These are phyloP conservation scores for Protomyces inundatus DNA, from an alignment of 1,139 yeast genomes.

Conservation along the genomic window DNA sequence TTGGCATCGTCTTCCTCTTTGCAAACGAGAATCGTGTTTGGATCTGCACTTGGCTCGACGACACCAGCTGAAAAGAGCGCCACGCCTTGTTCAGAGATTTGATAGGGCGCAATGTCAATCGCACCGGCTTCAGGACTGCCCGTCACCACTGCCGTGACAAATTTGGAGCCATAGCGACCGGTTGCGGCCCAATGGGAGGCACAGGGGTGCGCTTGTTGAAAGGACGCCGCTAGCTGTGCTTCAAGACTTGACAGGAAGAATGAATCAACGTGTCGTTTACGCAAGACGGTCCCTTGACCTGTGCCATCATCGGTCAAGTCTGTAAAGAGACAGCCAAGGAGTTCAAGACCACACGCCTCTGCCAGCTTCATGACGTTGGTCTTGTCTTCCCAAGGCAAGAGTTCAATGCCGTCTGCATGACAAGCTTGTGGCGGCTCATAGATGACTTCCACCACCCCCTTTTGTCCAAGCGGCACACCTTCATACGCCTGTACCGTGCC, in stretches of 20 bases:
- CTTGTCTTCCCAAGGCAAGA: constrained; percentile 60
- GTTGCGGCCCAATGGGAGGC: constrained; percentile 57
- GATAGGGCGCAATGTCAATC: constrained; percentile 86
- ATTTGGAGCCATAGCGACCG: constrained; percentile 78
- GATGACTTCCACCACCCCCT: constrained; percentile 88
- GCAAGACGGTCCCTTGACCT: constrained; percentile 80
- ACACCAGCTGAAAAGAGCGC: constrained; percentile 82
- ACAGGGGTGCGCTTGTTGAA: constrained; percentile 67
- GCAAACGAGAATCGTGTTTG: constrained; percentile 77
- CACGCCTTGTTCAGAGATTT: constrained; percentile 82
- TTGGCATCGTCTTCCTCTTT: constrained; percentile 51
- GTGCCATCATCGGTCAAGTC: constrained; percentile 84
- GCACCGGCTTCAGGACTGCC: constrained; percentile 75
- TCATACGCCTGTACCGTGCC: constrained; percentile 77
- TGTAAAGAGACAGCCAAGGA: constrained; percentile 81
- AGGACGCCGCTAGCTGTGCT: constrained; percentile 73
- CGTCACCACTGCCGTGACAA: constrained; percentile 85
- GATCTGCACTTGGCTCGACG: constrained; percentile 83
- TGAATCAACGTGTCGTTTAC: constrained; percentile 88
- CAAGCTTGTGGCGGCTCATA: constrained; percentile 89
- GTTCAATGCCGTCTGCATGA: constrained; percentile 76
- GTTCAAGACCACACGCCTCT: constrained; percentile 54
- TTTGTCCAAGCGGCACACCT: constrained; percentile 83
- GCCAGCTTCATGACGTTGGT: constrained; percentile 54
- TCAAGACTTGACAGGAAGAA: constrained; percentile 85